phyloP scores from a whole-genome alignment of 768 basidiomycete genomes.

The Epithele typhae region DNA sequence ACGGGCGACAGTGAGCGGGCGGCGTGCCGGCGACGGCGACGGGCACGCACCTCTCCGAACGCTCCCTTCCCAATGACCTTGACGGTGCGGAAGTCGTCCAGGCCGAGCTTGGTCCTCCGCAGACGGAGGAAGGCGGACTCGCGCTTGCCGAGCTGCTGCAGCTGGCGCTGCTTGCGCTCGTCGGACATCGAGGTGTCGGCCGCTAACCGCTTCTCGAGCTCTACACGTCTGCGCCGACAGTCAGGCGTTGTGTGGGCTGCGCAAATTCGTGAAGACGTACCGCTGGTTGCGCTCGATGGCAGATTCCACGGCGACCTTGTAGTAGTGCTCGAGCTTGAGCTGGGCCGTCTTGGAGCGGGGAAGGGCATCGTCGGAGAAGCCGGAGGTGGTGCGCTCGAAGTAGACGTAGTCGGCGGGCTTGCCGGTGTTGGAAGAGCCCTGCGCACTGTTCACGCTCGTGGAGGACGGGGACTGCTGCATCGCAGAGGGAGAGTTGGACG shows the following conservation, averaged over 20 bases:
- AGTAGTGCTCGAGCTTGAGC: conserved; percentile 93
- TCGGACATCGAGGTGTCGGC: conserved; percentile 67
- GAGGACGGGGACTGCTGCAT: conserved; percentile 25
- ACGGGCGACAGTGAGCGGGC: neutral
- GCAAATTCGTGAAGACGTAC: conserved; percentile 35
- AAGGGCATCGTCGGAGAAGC: conserved; percentile 76
- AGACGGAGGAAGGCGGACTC: conserved; percentile 88
- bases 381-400: conserved; percentile 76
- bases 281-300: conserved; percentile 92
- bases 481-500: conserved; percentile 9
- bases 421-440: conserved; percentile 17
- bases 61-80: conserved; percentile 99
- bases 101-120: conserved; percentile 81
- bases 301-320: conserved; percentile 93
- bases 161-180: conserved; percentile 81
- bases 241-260: neutral
- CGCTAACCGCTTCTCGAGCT: conserved; percentile 77
- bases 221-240: conserved; percentile 61
- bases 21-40: neutral
- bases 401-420: conserved; percentile 80
- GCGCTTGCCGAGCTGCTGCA: conserved; percentile 80
- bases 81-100: conserved; percentile 92
- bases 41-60: conserved; percentile 80
- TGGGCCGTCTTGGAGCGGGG: conserved; percentile 89
- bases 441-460: conserved; percentile 16